These are phyloP conservation scores for Cladophialophora carrionii DNA, from an alignment of 2,329 filamentous ascomycete genomes.

Conservation along the genomic window DNA sequence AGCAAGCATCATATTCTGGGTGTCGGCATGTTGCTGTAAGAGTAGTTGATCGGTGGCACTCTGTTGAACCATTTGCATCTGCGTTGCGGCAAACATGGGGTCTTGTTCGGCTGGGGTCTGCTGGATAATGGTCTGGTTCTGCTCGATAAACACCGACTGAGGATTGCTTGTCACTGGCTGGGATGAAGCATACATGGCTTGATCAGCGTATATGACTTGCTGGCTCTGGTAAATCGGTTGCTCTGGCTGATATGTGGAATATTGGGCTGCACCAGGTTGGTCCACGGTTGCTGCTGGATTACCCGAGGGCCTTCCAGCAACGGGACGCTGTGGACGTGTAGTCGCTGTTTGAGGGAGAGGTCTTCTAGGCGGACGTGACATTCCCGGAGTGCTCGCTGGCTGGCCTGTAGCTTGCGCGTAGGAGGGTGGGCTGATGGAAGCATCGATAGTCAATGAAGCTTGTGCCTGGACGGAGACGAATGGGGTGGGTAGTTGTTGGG, in stretches of 20 bases:
- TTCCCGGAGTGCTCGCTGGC: neutral
- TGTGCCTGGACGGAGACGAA: neutral
- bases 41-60: conserved; percentile 5
- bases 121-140: conserved; percentile 3
- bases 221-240: neutral
- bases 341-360: neutral
- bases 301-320: neutral
- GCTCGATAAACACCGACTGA: neutral
- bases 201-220: neutral
- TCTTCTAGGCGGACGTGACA: neutral
- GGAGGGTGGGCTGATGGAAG: neutral
- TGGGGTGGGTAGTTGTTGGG: neutral
- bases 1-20: conserved; percentile 5
- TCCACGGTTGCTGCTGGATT: neutral
- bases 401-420: neutral
- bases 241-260: neutral
- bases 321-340: neutral
- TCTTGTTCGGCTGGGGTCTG: neutral
- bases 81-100: neutral
- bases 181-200: neutral
- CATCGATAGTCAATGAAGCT: neutral
- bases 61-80: conserved; percentile 5
- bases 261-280: neutral
- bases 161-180: neutral
- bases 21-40: neutral